phyloP scores from a whole-genome alignment of 257 asterid genomes.

The Solanum chaucha region DNA sequence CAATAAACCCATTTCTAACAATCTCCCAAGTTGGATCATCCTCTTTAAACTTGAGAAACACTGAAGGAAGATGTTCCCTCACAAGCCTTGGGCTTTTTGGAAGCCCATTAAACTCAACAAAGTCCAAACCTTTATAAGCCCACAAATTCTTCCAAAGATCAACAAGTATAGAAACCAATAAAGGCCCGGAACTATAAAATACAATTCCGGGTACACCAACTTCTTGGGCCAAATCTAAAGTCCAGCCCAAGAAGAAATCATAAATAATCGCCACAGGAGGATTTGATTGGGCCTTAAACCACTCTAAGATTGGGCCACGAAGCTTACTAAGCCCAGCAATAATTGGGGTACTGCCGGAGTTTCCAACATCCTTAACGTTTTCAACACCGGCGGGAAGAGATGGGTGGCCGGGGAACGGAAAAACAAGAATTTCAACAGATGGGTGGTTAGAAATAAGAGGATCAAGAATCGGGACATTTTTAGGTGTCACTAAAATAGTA shows the following conservation, averaged over 20 bases:
- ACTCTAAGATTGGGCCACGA: conserved; percentile 29
- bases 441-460: conserved; percentile 49
- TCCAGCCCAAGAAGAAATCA: conserved; percentile 81
- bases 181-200: conserved; percentile 29
- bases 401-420: conserved; percentile 39
- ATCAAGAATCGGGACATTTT: conserved; percentile 33
- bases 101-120: conserved; percentile 23
- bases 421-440: conserved; percentile 32
- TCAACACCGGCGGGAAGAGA: conserved; percentile 57
- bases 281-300: conserved; percentile 37
- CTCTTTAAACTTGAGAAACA: conserved; percentile 31
- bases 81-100: conserved; percentile 38
- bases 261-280: conserved; percentile 61
- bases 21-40: conserved; percentile 6
- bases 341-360: conserved; percentile 38
- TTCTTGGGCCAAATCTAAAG: conserved; percentile 28
- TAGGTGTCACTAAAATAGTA: conserved; percentile 53
- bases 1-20: conserved; percentile 23
- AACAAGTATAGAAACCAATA: neutral
- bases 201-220: conserved; percentile 43
- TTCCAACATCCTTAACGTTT: conserved; percentile 55
- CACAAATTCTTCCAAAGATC: conserved; percentile 26
- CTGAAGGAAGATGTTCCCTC: conserved; percentile 41
- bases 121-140: neutral
- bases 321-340: conserved; percentile 38